These are phyloP conservation scores for Cercospora sp. DNA, from an alignment of 2,329 filamentous ascomycete genomes.

Conservation along the genomic window DNA sequence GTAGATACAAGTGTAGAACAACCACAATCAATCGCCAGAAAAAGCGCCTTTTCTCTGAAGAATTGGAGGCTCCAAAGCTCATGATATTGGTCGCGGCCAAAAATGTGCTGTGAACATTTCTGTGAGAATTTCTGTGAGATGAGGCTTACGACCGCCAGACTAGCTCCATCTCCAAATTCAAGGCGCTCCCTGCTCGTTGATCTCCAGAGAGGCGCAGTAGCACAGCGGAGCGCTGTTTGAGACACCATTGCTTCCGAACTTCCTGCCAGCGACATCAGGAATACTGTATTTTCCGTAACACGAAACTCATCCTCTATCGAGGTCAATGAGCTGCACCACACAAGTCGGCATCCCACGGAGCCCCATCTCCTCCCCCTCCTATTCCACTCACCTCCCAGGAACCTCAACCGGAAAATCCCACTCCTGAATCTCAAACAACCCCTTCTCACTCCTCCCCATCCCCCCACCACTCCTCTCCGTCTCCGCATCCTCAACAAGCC, in stretches of 20 bases:
- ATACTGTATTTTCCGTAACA: no score
- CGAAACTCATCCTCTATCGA: no score
- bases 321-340: no score
- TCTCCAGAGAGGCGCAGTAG: no score
- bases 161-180: no score
- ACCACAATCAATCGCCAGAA: background rate
- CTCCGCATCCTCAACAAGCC: slow-evolving; percentile 20
- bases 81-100: no score
- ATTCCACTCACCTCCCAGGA: background rate
- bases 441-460: slow-evolving; percentile 25
- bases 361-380: no score
- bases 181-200: no score
- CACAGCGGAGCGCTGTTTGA: background rate
- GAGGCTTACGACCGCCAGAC: no score
- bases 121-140: no score
- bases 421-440: slow-evolving; percentile 22
- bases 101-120: no score
- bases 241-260: background rate
- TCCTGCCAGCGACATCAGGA: no score
- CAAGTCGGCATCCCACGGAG: background rate
- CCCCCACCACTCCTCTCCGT: slow-evolving; percentile 23
- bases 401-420: slow-evolving; percentile 21
- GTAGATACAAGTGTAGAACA: background rate
- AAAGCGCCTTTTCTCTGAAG: background rate
- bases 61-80: background rate